Base-by-base conservation (phyloP, 768 basidiomycete species). In the Auricularia cornea region DNA sequence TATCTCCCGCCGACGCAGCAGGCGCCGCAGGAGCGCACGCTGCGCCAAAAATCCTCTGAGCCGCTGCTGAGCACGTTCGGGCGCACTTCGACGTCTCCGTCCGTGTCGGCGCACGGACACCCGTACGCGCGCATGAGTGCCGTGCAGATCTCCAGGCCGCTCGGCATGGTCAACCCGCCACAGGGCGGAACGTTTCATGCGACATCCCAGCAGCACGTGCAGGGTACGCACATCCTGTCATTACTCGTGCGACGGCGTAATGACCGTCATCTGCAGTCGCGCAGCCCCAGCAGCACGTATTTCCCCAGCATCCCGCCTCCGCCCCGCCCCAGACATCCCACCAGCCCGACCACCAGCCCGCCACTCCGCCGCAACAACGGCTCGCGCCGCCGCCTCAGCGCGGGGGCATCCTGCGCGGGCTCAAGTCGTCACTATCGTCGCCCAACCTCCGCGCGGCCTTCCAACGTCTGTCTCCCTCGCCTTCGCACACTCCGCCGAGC, bases 391-490 rank as follows among this genome's bases (percentile, higher is more conserved):
- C 20, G 11, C 12, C 44, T 20, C 20, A 18, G 11, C 11, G 44
- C 16, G 44, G 44, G 6, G 54, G 54, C 30, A 28, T 57, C 54
- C 28, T 57, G 30, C 54, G 60, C 38, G 66, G 71, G 23, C 70
- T 89, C 57, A 84, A 84, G 69, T 78, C 75, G 20, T 86, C 86
- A 23, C 75, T 80, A 8, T 91, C 89, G 1, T 84, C 87, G 3
- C 89, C 89, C 8, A 82, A 91, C 69, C 74, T 92, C 40, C 79
- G 80, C 14, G 64, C 70, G 2, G 32, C 67, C 14, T 38, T 66
- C 41, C 1, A 82, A 84, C 2, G 83, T 87, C 0, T 88, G 90
- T 57, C 54, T 3, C 54, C 54, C 26, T 28, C 54, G 30, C 30
- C 54, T 8, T 26, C 54, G 28, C 14, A 28, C 54, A 26, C 23